Evolutionary conservation across 495 filamentous ascomycete species (phyloP), one percentile per base, ranked within the genome.

Genomic region (Polyplosphaeria fusca): DNA sequence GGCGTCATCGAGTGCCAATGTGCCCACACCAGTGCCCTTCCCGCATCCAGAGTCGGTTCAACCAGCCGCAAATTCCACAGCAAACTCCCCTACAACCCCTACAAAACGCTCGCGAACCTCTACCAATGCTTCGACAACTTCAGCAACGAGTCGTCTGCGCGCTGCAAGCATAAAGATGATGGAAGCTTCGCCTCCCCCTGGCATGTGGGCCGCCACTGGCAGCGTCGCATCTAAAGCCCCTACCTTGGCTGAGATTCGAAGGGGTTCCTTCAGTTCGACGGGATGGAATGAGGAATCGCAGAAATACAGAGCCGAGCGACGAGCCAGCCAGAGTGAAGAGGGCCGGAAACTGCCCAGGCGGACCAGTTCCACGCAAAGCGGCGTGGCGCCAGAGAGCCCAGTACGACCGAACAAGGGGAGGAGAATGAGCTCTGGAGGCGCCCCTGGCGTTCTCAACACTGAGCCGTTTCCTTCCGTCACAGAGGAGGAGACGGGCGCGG

Each of bases 121-220:
- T 4, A 70, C 65, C 20, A 66, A 62, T 49, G 52, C 53, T 38
- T 63, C 70, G 47, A 50, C 38, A 42, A 27, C 64, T 58, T 59
- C 65, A 26, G 44, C 40, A 24, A 18, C 70, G 58, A 35, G 63
- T 42, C 38, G 59, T 11, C 7, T 74, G 64, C 54, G 69, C 51
- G 41, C 68, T 66, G 75, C 74, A 1, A 77, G 77, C 11, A 63
- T 73, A 14, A 73, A 69, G 19, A 74, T 82, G 39, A 59, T 73
- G 23, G 71, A 77, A 41, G 77, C 77, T 0, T 70, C 67, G 32
- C 73, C 75, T 9, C 80, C 77, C 5, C 68, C 71, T 19, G 78
- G 79, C 23, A 76, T 82, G 68, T 78, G 75, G 68, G 73, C 79
- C 35, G 79, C 79, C 7, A 79, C 77, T 0, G 76, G 74, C 14